These are phyloP conservation scores for Ophiostoma australiae DNA, from an alignment of 2,329 filamentous ascomycete genomes.

Conservation along the genomic window DNA sequence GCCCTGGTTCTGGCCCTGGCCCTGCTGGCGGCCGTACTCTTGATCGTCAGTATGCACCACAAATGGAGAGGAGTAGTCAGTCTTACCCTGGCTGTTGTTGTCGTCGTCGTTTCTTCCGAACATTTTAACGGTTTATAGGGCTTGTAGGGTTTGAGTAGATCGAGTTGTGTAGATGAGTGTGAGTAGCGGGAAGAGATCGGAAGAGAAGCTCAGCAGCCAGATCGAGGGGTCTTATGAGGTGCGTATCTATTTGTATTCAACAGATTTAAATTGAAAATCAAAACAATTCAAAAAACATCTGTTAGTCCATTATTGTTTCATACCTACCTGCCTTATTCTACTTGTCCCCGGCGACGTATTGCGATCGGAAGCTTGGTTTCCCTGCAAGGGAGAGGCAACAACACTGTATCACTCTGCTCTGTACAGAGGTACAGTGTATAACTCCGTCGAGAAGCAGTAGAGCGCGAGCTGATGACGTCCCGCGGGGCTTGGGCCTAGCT, in stretches of 20 bases:
- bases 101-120: slow-evolving; percentile 13
- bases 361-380: background rate
- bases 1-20: slow-evolving; percentile 11
- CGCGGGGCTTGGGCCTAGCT: slow-evolving; percentile 7
- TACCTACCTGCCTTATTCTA: background rate
- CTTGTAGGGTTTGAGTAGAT: background rate
- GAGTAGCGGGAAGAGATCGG: background rate
- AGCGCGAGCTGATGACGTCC: slow-evolving; percentile 8
- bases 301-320: background rate
- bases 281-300: background rate
- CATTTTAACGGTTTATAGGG: background rate
- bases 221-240: background rate
- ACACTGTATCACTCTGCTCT: background rate
- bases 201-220: background rate
- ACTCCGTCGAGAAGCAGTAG: background rate
- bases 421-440: background rate
- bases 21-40: slow-evolving; percentile 19
- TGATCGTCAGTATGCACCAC: background rate
- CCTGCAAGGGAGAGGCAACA: background rate
- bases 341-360: background rate
- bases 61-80: background rate
- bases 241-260: background rate
- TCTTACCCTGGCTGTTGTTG: slow-evolving; percentile 11
- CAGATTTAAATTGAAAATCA: background rate
- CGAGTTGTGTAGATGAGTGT: background rate